These are phyloP conservation scores for Trichosporon sp. DNA, from an alignment of 1,284 basidiomycete genomes.

Conservation along the genomic window DNA sequence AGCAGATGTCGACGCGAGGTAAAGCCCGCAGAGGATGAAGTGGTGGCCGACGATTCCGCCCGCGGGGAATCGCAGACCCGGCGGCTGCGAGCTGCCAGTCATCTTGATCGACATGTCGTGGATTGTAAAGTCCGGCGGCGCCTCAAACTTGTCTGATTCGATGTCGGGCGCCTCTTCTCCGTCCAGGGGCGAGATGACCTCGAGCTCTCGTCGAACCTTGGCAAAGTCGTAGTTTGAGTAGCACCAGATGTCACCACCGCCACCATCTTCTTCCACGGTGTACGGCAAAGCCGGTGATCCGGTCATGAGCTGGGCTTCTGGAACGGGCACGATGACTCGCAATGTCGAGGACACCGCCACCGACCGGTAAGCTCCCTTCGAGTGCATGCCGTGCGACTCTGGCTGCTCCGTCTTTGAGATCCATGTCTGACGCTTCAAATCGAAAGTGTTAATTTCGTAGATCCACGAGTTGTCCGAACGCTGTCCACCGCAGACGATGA, in stretches of 20 bases:
- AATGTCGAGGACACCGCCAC: constrained; percentile 69
- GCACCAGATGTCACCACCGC: constrained; percentile 45
- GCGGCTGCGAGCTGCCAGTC: constrained; percentile 63
- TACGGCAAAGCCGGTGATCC: constrained; percentile 19
- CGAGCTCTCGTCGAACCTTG: constrained; percentile 85
- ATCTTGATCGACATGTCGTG: constrained; percentile 54
- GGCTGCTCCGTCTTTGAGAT: constrained; percentile 63
- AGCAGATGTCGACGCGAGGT: constrained; percentile 71
- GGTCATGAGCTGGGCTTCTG: constrained; percentile 12
- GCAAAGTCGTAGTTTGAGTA: constrained; percentile 64
- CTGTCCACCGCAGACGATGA: constrained; percentile 93
- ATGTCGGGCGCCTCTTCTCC: constrained; percentile 37
- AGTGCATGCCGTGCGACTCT: constrained; percentile 64
- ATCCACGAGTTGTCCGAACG: constrained; percentile 64
- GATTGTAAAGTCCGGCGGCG: constrained; percentile 56
- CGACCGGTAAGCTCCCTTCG: constrained; percentile 79
- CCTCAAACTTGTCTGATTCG: constrained; percentile 56
- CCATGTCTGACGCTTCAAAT: constrained; percentile 68
- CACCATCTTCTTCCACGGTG: constrained; percentile 34
- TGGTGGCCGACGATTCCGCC: constrained; percentile 81
- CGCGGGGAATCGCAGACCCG: constrained; percentile 86
- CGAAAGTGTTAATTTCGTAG: constrained; percentile 82
- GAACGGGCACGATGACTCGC: constrained; percentile 59
- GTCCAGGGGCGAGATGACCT: constrained; percentile 72
- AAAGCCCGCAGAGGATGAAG: constrained; percentile 82